These are phyloP conservation scores for Xylariaceae sp. DNA, from an alignment of 2,329 filamentous ascomycete species.

Conservation along the genomic window DNA sequence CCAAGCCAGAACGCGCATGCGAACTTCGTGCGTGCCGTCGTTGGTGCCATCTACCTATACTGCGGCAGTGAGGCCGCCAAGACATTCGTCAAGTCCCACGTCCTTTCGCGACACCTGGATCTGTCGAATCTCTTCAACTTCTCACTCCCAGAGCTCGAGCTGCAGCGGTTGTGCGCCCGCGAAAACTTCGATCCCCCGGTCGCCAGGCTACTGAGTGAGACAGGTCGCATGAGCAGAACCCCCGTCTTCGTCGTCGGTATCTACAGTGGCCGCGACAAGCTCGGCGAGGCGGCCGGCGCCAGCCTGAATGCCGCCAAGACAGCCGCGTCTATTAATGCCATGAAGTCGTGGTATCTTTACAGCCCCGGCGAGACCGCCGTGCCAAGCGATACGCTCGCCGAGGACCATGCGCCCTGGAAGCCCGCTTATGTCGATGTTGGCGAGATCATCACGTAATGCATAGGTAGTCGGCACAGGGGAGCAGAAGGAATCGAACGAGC, in stretches of 20 bases:
- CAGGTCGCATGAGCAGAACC: conserved; percentile 75
- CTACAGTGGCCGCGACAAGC: conserved; percentile 83
- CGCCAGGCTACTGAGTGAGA: conserved; percentile 85
- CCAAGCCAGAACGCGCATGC: conserved; percentile 51
- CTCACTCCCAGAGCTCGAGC: conserved; percentile 75
- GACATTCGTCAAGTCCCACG: conserved; percentile 77
- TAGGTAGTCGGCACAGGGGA: background rate
- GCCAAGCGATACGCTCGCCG: conserved; percentile 65
- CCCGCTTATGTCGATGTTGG: conserved; percentile 67
- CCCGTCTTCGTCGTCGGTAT: conserved; percentile 94
- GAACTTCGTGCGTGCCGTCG: conserved; percentile 75
- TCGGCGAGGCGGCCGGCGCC: conserved; percentile 82
- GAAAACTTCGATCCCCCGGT: conserved; percentile 87
- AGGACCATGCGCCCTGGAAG: conserved; percentile 60
- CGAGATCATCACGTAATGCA: conserved; percentile 54
- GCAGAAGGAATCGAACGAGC: conserved; percentile 1
- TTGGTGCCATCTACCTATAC: conserved; percentile 84
- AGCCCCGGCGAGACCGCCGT: conserved; percentile 66
- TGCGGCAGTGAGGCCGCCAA: conserved; percentile 74
- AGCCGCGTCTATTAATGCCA: conserved; percentile 75
- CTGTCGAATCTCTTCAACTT: conserved; percentile 79
- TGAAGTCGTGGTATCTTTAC: conserved; percentile 97
- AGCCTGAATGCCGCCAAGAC: conserved; percentile 73
- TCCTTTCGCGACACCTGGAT: conserved; percentile 75
- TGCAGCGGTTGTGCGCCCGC: conserved; percentile 75